These are phyloP conservation scores for Penicillium riverlandense DNA, from an alignment of 495 filamentous ascomycete species.

Conservation along the genomic window DNA sequence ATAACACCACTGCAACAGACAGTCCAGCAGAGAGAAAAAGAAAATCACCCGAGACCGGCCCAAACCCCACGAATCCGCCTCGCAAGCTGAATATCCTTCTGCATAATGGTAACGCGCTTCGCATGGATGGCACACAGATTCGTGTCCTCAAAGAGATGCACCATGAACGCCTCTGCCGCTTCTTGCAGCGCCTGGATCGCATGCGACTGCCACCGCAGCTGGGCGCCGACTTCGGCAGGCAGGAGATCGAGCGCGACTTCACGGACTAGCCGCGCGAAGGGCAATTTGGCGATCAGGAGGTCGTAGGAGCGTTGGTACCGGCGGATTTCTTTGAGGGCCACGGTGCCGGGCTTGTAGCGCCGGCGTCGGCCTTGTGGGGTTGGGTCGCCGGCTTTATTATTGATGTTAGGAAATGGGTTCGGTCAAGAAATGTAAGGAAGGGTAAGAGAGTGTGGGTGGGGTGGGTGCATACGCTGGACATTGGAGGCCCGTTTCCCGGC, in stretches of 20 bases:
- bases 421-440: background rate
- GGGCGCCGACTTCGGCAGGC: conserved; percentile 40
- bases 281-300: conserved; percentile 70
- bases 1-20: conserved; percentile 3
- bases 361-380: conserved; percentile 53
- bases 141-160: conserved; percentile 91
- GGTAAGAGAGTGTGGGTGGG: background rate
- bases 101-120: conserved; percentile 95
- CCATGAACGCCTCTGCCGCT: conserved; percentile 84
- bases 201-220: conserved; percentile 86
- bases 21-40: conserved; percentile 2
- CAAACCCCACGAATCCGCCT: conserved; percentile 70
- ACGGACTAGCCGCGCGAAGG: conserved; percentile 82
- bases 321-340: conserved; percentile 81
- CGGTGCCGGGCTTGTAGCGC: conserved; percentile 78
- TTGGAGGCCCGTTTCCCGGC: conserved; percentile 15
- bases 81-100: conserved; percentile 90
- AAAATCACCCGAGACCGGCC: conserved; percentile 50
- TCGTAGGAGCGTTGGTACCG: conserved; percentile 78
- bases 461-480: conserved; percentile 30
- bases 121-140: conserved; percentile 95
- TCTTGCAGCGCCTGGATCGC: conserved; percentile 88
- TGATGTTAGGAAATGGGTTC: background rate
- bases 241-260: conserved; percentile 67
- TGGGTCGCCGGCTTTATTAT: conserved; percentile 58